Evolutionary conservation across 2,329 filamentous ascomycete species (phyloP).

Genomic region (Claviceps humidiphila): DNA sequence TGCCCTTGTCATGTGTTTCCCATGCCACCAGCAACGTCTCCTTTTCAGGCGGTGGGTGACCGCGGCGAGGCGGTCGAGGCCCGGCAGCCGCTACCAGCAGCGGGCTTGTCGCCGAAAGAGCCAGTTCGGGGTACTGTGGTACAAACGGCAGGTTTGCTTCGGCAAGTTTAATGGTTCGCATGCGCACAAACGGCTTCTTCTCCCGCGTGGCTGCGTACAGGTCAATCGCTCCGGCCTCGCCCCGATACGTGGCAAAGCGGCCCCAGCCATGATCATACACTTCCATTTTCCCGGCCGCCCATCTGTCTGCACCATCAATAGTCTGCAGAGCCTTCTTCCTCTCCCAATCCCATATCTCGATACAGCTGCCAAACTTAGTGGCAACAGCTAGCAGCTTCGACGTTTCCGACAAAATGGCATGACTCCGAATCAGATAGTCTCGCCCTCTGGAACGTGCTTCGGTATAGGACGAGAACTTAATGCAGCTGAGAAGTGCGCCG

Average conservation of each 20-base stretch:
- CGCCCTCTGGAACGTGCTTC: constrained; percentile 24
- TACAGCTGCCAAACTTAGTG: constrained; percentile 24
- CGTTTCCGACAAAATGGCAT: constrained; percentile 26
- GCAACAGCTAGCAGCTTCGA: constrained; percentile 24
- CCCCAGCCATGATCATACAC: constrained; percentile 20
- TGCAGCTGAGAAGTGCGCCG: constrained; percentile 51
- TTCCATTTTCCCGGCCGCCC: constrained; percentile 23
- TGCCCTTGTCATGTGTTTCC: constrained; percentile 19
- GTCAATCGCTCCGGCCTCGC: constrained; percentile 18
- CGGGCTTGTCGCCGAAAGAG: constrained; percentile 25
- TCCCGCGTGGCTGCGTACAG: constrained; percentile 18
- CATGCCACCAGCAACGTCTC: constrained; percentile 26
- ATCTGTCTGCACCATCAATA: constrained; percentile 24
- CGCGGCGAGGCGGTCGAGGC: constrained; percentile 23
- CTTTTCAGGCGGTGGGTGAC: constrained; percentile 23
- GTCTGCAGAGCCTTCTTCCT: constrained; percentile 26
- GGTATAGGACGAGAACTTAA: constrained; percentile 27
- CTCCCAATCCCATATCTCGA: constrained; percentile 28
- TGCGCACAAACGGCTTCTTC: constrained; percentile 25
- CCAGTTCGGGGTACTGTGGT: constrained; percentile 26
- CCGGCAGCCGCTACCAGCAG: constrained; percentile 25
- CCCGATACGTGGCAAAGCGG: constrained; percentile 23
- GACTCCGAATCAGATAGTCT: constrained; percentile 29
- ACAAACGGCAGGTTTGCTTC: constrained; percentile 22
- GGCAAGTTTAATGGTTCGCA: constrained; percentile 21